Percentiles rank a stretch among this genome's conserved stretches.
These are phyloP conservation scores for Trametes meyenii DNA, from an alignment of 768 basidiomycete species.

Conservation along the genomic window DNA sequence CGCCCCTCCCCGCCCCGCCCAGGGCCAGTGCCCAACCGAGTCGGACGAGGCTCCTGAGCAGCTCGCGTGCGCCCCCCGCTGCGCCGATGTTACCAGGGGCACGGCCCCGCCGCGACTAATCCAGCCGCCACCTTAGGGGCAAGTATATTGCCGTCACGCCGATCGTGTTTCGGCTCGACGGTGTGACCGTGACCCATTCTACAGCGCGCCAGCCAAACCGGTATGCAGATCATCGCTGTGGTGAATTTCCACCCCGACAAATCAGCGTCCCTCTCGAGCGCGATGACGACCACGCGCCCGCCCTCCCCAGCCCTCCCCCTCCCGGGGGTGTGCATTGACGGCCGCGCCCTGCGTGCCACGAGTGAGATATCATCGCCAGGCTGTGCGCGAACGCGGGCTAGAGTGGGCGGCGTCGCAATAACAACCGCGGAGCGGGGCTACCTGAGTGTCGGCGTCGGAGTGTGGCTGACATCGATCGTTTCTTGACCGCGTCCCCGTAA, in stretches of 20 bases:
- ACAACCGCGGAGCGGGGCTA: conserved; percentile 15
- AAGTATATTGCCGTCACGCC: conserved; percentile 17
- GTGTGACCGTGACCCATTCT: conserved; percentile 29
- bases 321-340: background rate
- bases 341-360: background rate
- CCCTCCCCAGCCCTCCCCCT: background rate
- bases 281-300: conserved; percentile 4
- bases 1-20: background rate
- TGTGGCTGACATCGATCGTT: conserved; percentile 27
- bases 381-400: background rate
- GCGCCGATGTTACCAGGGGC: conserved; percentile 26
- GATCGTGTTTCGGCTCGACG: conserved; percentile 24
- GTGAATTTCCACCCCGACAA: conserved; percentile 26
- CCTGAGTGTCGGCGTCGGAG: conserved; percentile 24
- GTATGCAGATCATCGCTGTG: conserved; percentile 20
- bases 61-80: conserved; percentile 10
- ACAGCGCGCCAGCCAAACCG: conserved; percentile 13
- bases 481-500: conserved; percentile 19
- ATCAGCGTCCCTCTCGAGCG: conserved; percentile 17
- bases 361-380: background rate
- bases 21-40: background rate
- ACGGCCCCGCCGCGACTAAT: conserved; percentile 24
- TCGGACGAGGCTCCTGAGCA: background rate
- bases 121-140: conserved; percentile 6
- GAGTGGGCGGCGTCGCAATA: conserved; percentile 4